A percentile compares a stretch with the other conserved stretches of the same genome.
phyloP scores from a whole-genome alignment of 192 early-diverging fungal species.

The Podila verticillata region DNA sequence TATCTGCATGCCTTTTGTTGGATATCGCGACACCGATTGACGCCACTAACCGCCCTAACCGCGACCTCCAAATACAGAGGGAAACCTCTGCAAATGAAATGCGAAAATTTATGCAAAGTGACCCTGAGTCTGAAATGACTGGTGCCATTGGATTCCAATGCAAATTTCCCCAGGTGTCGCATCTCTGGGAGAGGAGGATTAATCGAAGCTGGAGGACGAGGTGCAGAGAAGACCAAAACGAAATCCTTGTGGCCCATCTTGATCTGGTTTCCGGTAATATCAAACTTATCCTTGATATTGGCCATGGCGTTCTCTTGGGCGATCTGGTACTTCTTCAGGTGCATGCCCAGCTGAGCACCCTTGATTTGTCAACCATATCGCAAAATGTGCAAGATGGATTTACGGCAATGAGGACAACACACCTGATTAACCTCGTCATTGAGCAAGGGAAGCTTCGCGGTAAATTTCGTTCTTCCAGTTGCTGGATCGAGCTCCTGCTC shows the following conservation, averaged over 20 bases:
- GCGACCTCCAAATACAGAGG: too few species aligned
- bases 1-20: too few species aligned
- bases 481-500: neutral
- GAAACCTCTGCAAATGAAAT: too few species aligned
- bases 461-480: constrained; percentile 8
- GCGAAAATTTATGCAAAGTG: too few species aligned
- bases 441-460: constrained; percentile 22
- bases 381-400: constrained; percentile 43
- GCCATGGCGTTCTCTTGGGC: constrained; percentile 4
- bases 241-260: neutral
- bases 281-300: neutral
- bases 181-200: neutral
- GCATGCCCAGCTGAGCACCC: constrained; percentile 29
- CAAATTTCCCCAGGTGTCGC: constrained; percentile 8
- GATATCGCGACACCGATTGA: too few species aligned
- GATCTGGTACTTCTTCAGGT: constrained; percentile 25
- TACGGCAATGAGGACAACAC: constrained; percentile 53
- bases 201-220: neutral
- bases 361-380: constrained; percentile 53
- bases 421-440: constrained; percentile 19
- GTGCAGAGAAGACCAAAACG: neutral
- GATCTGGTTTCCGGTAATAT: neutral
- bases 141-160: neutral
- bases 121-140: too few species aligned
- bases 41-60: too few species aligned